Base-by-base conservation (phyloP, 495 filamentous ascomycete species). In the Margaritispora aquatica region DNA sequence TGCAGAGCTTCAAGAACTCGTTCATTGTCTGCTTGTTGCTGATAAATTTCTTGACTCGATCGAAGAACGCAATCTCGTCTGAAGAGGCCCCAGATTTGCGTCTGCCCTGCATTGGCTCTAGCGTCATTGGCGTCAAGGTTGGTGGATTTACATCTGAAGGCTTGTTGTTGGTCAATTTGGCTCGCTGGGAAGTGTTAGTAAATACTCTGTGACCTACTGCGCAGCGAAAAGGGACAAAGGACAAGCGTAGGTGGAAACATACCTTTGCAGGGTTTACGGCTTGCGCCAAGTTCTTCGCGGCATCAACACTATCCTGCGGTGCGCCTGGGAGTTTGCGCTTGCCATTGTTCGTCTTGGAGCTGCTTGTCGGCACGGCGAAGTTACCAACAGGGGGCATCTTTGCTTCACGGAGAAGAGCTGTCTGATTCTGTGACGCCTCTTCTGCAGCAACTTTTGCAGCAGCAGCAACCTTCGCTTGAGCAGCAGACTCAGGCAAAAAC, bases 401-500 rank as follows among this genome's bases (percentile, higher is more conserved):
- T 47, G 77, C 74, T 1, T 73, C 78, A 17, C 77, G 74, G 8
- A 68, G 62, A 58, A 79, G 78, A 4, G 80, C 76, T 2, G 78
- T 80, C 54, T 76, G 74, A 27, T 57, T 61, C 13, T 27, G 70
- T 67, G 15, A 76, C 63, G 49, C 80, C 26, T 74, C 73, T 58
- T 90, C 87, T 46, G 89, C 82, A 31, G 80, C 78, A 66, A 84
- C 78, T 15, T 84, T 83, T 58, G 87, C 80, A 55, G 87, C 80
- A 55, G 84, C 85, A 26, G 80, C 82, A 61, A 87, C 85, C 72
- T 89, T 90, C 51, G 87, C 89, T 68, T 89, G 92, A 31, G 94
- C 92, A 13, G 95, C 93, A 61, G 94, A 96, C 71, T 99, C 95
- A 1, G 95, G 95, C 20, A 99, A 78, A 61, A 99, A 99, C 69